Percentiles rank a stretch among this genome's conserved stretches.
Conservation (phyloP, 805 yeast species). For the Starmera quercuum region DNA sequence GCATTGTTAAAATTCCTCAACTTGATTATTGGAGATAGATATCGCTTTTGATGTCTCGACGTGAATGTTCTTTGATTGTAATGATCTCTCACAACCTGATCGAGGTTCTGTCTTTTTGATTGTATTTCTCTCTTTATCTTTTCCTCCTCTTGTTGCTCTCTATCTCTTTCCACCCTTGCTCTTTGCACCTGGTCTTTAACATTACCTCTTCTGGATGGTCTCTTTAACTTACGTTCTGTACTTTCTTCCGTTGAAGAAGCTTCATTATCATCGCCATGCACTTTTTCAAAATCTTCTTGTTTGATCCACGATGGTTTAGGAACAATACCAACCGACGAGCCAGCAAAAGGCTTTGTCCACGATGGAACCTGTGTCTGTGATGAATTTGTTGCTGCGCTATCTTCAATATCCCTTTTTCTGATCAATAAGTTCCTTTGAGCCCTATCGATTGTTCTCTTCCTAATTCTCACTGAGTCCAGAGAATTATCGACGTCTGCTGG, state of each 20-base stretch:
- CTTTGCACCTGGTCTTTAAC: conserved; percentile 5
- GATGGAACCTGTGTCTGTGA: too few relatives aligned
- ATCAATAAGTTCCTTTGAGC: neutral
- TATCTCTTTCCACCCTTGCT: conserved; percentile 4
- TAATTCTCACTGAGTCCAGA: conserved; percentile 7
- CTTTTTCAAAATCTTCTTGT: conserved; percentile 4
- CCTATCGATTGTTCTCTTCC: conserved; percentile 9
- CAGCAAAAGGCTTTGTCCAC: too few relatives aligned
- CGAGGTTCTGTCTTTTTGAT: conserved; percentile 27
- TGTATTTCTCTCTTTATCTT: conserved; percentile 18
- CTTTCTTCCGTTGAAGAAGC: conserved; percentile 22
- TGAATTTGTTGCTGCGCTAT: too few relatives aligned
- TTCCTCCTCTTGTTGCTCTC: conserved; percentile 12
- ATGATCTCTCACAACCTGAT: conserved; percentile 69
- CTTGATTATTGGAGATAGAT: conserved; percentile 76
- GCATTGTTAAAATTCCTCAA: conserved; percentile 87
- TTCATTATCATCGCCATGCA: too few relatives aligned
- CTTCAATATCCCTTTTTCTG: too few relatives aligned
- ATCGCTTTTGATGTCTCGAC: conserved; percentile 54
- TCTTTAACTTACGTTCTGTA: conserved; percentile 29
- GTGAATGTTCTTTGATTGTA: conserved; percentile 79
- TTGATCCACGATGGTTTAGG: conserved; percentile 10
- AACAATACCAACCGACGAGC: too few relatives aligned
- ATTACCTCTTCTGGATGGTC: conserved; percentile 20
- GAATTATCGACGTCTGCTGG: too few relatives aligned